These are phyloP conservation scores for Leptomonas seymouri DNA, from an alignment of 208 protist genomes.

Conservation along the genomic window DNA sequence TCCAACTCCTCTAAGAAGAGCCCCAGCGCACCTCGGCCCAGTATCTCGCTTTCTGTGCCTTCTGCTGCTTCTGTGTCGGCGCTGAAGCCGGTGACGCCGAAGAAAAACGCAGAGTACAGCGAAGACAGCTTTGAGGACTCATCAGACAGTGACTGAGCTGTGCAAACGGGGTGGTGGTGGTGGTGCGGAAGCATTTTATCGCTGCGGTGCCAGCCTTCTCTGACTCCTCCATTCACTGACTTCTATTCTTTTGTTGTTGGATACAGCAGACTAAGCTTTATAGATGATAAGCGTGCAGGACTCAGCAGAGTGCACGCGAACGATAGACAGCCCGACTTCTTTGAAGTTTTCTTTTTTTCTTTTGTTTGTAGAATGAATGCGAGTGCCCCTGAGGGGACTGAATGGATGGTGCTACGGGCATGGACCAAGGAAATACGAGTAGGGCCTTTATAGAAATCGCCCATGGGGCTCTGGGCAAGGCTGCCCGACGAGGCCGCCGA, in stretches of 20 bases:
- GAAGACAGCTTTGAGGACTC: constrained; percentile 45
- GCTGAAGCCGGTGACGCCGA: constrained; percentile 17
- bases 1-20: constrained; percentile 7
- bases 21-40: neutral
- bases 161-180: neutral
- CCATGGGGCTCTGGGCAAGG: too few relatives aligned
- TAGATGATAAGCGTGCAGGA: neutral
- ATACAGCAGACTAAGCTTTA: neutral
- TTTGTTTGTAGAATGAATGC: neutral
- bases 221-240: too few relatives aligned
- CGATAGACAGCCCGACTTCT: neutral
- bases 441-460: too few relatives aligned
- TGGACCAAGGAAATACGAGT: too few relatives aligned
- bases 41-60: constrained; percentile 5
- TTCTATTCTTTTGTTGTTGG: constrained; percentile 10
- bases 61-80: constrained; percentile 8
- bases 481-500: too few relatives aligned
- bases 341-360: neutral
- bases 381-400: too few relatives aligned
- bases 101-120: constrained; percentile 22
- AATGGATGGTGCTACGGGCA: too few relatives aligned
- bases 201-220: too few relatives aligned
- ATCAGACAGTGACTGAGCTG: constrained; percentile 25
- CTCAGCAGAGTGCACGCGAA: neutral
- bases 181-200: too few relatives aligned